Evolutionary conservation across 164 flowering plant genomes (phyloP), one percentile per base, ranked within the genome.

Genomic region (Warburgia ugandensis): DNA sequence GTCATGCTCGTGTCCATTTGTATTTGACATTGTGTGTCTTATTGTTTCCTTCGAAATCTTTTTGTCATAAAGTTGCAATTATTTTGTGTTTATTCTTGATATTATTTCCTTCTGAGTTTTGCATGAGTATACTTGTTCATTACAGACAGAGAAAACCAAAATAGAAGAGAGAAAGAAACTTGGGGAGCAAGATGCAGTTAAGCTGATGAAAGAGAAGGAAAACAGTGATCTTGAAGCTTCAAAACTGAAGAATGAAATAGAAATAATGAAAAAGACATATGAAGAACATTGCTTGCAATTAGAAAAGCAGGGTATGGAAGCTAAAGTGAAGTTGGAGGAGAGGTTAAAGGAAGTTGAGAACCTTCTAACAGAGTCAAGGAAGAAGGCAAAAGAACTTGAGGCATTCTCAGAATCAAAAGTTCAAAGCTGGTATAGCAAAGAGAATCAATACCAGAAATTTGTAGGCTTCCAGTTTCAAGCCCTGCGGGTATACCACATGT

Each of bases 71-170:
- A n/a, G n/a, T n/a, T n/a, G n/a, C n/a, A n/a, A n/a, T n/a, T n/a
- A n/a, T n/a, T n/a, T n/a, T n/a, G n/a, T n/a, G n/a, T n/a, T 46
- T 27, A 9, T 47, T 11, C 14, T 37, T 45, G 47, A 20, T 4
- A 21, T 45, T 29, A 9, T 11, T 12, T 19, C 6, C 14, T 51
- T 45, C 17, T 1, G 28, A n/a, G n/a, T 30, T 32, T 26, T 11
- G 13, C 17, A 49, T 56, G 31, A 14, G 27, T 32, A 42, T 26
- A 26, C 10, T 61, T 48, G 40, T n/a, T 23, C 13, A 9, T 45
- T 71, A 59, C 67, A 88, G 98, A 63, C 38, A 49, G 96, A 91
- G 68, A 88, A 80, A 67, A 41, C 54, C 13, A 71, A 73, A 67
- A 22, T 83, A 16, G 90, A 78, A 62, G 86, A 83, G 76, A 68